These are phyloP conservation scores for Pistacia integerrima DNA, from an alignment of 345 rosid species.

Conservation along the genomic window DNA sequence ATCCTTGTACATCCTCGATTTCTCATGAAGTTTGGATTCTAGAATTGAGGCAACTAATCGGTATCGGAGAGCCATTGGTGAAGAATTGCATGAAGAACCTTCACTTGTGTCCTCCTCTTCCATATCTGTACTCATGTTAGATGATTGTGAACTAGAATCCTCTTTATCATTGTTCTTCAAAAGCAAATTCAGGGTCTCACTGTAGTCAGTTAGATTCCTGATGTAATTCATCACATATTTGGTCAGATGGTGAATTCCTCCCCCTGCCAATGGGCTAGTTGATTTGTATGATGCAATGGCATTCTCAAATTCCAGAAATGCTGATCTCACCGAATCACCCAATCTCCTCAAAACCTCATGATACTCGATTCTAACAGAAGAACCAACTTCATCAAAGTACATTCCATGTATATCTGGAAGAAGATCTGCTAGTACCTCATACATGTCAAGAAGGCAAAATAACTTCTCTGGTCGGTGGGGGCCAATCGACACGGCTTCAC, in stretches of 20 bases:
- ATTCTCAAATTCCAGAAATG: constrained; percentile 72
- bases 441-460: constrained; percentile 79
- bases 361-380: constrained; percentile 53
- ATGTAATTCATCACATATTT: constrained; percentile 84
- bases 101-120: constrained; percentile 43
- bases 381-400: constrained; percentile 51
- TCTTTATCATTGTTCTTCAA: constrained; percentile 48
- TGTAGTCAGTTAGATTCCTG: constrained; percentile 63
- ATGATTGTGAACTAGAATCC: constrained; percentile 34
- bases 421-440: constrained; percentile 67
- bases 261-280: constrained; percentile 60
- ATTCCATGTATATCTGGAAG: constrained; percentile 62
- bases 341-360: constrained; percentile 64
- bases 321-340: constrained; percentile 57
- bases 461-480: constrained; percentile 77
- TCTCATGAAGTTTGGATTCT: constrained; percentile 66
- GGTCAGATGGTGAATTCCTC: constrained; percentile 78
- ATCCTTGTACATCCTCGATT: constrained; percentile 66
- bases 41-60: constrained; percentile 59
- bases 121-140: constrained; percentile 32
- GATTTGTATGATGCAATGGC: constrained; percentile 67
- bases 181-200: constrained; percentile 61
- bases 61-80: constrained; percentile 55
- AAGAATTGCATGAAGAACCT: constrained; percentile 27
- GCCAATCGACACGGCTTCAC: constrained; percentile 80